A percentile compares a stretch with the other conserved stretches of the same genome.
Evolutionary conservation across 345 rosid genomes (phyloP).

Genomic region (Bretschneidera sinensis): DNA sequence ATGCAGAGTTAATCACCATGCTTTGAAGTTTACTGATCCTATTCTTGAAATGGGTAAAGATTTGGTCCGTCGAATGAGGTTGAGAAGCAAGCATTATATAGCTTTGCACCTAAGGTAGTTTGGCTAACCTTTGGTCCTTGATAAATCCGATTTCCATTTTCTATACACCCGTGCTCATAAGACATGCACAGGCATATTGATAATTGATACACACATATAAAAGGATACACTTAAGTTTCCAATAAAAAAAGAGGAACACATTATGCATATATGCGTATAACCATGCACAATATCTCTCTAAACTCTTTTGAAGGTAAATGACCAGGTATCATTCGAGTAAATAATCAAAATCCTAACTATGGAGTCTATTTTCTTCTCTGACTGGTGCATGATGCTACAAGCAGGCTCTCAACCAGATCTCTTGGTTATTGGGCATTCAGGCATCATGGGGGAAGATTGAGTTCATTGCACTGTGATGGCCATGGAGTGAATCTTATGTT

Average conservation of each 20-base stretch:
- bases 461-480: not conserved
- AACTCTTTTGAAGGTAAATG: not conserved
- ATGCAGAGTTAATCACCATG: constrained; percentile 92
- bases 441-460: not conserved
- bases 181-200: too few species aligned
- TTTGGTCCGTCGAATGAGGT: constrained; percentile 70
- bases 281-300: too few species aligned
- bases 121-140: constrained; percentile 11
- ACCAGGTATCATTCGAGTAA: not conserved
- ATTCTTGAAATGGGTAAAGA: constrained; percentile 69
- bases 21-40: constrained; percentile 80
- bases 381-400: not conserved
- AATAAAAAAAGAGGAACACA: too few species aligned
- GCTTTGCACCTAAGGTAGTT: constrained; percentile 89
- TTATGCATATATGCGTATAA: too few species aligned
- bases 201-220: too few species aligned
- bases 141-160: not conserved
- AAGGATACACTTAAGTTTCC: too few species aligned
- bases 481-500: not conserved
- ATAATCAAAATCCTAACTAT: not conserved
- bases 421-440: not conserved
- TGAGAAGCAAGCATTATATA: constrained; percentile 70
- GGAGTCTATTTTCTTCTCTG: not conserved
- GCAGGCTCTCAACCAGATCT: not conserved
- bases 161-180: too few species aligned